Evolutionary conservation across 2,329 filamentous ascomycete genomes (phyloP).

Genomic region (Venturia aucupariae): DNA sequence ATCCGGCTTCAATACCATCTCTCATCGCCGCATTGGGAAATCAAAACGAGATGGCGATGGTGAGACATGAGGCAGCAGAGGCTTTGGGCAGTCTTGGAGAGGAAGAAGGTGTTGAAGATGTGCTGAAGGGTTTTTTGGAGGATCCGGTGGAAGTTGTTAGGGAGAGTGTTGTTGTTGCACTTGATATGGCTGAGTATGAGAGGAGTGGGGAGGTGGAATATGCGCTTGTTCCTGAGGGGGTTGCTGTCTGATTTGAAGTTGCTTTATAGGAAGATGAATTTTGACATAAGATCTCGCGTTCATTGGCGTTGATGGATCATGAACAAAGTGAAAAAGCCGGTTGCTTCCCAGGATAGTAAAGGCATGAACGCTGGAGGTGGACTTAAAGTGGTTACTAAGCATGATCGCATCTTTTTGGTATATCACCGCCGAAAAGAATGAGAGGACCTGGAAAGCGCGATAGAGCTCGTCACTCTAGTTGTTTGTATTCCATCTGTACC

Average conservation of each 20-base stretch:
- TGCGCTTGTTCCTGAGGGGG: conserved; percentile 62
- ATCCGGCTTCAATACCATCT: conserved; percentile 92
- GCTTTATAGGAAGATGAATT: not conserved
- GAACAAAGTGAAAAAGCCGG: not conserved
- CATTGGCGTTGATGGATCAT: not conserved
- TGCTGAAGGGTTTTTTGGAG: conserved; percentile 70
- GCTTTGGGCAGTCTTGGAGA: conserved; percentile 89
- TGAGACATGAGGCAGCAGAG: conserved; percentile 93
- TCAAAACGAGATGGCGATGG: conserved; percentile 82
- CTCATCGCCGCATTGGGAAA: conserved; percentile 71
- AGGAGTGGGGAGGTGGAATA: conserved; percentile 83
- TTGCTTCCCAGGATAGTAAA: not conserved
- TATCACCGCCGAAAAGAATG: too few relatives aligned
- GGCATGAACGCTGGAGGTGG: not conserved
- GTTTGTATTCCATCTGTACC: conserved; percentile 46
- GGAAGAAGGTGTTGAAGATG: conserved; percentile 85
- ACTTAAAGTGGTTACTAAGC: not conserved
- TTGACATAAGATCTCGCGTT: too few relatives aligned
- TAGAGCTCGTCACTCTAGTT: conserved; percentile 35
- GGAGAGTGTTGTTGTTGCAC: conserved; percentile 87
- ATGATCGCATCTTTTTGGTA: not conserved
- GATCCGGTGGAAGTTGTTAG: conserved; percentile 90
- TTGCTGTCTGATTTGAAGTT: conserved; percentile 16
- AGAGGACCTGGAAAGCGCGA: not conserved
- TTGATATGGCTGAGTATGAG: conserved; percentile 98